Conservation (phyloP, 108 stramenopile genomes). For the Fragilariopsis cylindrus region DNA sequence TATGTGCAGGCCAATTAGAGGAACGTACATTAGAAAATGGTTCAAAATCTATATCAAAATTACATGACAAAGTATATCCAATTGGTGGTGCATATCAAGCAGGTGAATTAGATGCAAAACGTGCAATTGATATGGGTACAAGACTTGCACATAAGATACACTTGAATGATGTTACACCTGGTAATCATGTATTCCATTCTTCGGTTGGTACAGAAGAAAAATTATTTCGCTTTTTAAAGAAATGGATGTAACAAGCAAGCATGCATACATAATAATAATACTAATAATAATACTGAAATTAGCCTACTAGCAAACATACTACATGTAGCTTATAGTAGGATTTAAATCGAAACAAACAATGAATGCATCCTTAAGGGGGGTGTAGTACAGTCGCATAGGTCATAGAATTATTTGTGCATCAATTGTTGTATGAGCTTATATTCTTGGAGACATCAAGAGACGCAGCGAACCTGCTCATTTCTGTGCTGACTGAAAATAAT, state of each 20-base stretch:
- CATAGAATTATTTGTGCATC: too few species aligned
- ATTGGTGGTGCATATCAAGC: constrained; percentile 95
- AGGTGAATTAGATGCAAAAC: constrained; percentile 95
- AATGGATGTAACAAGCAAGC: constrained; percentile 6
- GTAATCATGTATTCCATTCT: constrained; percentile 66
- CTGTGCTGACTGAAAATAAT: too few species aligned
- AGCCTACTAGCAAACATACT: too few species aligned
- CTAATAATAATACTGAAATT: too few species aligned
- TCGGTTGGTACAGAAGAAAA: constrained; percentile 64
- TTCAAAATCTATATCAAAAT: constrained; percentile 32
- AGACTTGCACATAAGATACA: constrained; percentile 86
- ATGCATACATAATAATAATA: too few species aligned
- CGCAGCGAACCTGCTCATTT: too few species aligned
- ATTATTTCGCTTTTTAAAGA: constrained; percentile 30
- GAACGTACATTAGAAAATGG: constrained; percentile 38
- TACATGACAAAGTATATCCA: constrained; percentile 66
- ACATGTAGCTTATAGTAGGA: too few species aligned
- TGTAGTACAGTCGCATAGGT: too few species aligned
- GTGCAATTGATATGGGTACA: constrained; percentile 98
- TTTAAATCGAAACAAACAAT: too few species aligned
- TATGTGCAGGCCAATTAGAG: constrained; percentile 95
- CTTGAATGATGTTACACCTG: constrained; percentile 60
- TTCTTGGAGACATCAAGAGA: too few species aligned
- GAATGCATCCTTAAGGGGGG: too few species aligned
- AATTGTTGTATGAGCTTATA: too few species aligned